Base-by-base conservation (phyloP, 805 yeast genomes). In the Saturnispora serradocipensis region DNA sequence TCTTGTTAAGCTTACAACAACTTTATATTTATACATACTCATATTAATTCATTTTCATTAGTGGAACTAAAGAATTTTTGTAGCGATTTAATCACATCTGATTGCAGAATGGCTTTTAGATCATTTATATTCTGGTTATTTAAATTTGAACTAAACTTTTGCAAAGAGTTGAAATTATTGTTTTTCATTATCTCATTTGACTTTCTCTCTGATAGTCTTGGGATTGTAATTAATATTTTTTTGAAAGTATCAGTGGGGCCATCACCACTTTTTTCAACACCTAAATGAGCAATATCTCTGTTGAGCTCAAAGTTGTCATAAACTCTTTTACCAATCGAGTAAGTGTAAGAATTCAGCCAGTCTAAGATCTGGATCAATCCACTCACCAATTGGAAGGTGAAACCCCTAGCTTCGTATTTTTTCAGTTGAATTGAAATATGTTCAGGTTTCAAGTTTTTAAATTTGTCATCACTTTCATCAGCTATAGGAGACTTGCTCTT, bases 221-320 rank as follows among this genome's bases (percentile, higher is more conserved):
- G 80, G 56, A 85, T 73, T 52, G 82, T 83, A 48, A 75, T 72
- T 27, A 84, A 56, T 50, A 81, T 72, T 56, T 76, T 75, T 4
- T 72, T 55, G 57, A 72, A 76, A 0, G 81, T 73, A 43, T 77
- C 77, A 24, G 66, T 64, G 3, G 68, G 58, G 57, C 74, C 76
- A 11, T 69, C 65, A 0, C 86, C 86, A 5, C 86, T 79, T 59
- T 71, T 75, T 10, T 82, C 73, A 1, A 64, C 67, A 4, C 82
- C 82, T 8, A 84, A 64, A 56, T 78, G 80, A 1, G 84, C 74
- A 50, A 80, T 71, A 38, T 75, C 76, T 52, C 72, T 70, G 60
- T 80, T 76, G 55, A 88, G 65, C 54, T 79, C 75, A 36, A 66
- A 65, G 22, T 77, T 77, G 59, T 83, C 88, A 63, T 78, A 78